Evolutionary conservation across 208 protist species (phyloP), one percentile per base, ranked within the genome.

Genomic region (Leptomonas pyrrhocoris): DNA sequence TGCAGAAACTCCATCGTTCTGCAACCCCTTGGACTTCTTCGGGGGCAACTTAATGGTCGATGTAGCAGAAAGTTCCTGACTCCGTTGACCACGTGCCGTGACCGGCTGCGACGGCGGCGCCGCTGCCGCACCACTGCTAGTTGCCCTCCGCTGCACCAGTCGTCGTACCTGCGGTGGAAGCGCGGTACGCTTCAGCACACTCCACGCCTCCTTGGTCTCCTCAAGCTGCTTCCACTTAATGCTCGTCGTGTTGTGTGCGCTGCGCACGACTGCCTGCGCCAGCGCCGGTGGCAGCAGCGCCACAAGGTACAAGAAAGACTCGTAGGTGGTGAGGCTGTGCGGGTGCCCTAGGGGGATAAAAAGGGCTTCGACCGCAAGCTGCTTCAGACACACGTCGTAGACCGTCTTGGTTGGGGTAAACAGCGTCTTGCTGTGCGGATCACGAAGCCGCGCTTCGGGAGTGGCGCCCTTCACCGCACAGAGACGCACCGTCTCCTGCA

Each of bases 281-380:
- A 83, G 11, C 4, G 68, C 19, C 13, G 63, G 45, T 0, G 79
- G 78, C 15, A 88, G 60, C 16, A 84, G 68, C 15, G 57, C 68
- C 11, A 83, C 66, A 7, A 88, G 69, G 56, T 68, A 81, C 30
- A 79, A 68, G 42, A 80, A 84, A 19, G 67, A 80, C 31, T 81
- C 73, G 70, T 81, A 88, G 31, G 83, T 85, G 56, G 73, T 80
- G 49, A 89, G 74, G 25, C 60, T 67, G 60, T 86, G 77, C 15
- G 84, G 84, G 69, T 86, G 75, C 1, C 84, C 84, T 0, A 55
- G 25, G 7, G 84, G 84, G 40, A 89, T 82, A 38, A 86, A 80
- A 23, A 77, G 56, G 5, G 28, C 50, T 68, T 89, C 84, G 56
- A 77, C 80, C 6, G 50, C 68, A 7, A 89, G 69, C 73, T 89